Conservation (phyloP, 352 stramenopile species). For the Pythium vanterpoolii region DNA sequence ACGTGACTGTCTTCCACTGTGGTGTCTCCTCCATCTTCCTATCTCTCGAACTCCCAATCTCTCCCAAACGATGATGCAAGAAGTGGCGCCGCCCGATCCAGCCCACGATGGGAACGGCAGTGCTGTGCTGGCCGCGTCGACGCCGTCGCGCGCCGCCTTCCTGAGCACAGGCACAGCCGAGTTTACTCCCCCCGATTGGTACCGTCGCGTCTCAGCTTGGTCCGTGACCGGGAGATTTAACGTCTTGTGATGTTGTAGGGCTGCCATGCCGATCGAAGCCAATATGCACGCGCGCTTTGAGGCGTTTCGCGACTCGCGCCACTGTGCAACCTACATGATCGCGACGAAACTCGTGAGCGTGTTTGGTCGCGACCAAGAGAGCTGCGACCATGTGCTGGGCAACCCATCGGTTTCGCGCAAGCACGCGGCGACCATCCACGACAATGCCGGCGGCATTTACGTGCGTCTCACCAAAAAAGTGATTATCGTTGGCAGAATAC, state of each 20-base stretch:
- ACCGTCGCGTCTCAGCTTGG: neutral
- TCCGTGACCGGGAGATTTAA: neutral
- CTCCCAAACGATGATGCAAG: constrained; percentile 20
- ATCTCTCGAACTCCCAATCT: too few species aligned
- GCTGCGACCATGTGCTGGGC: constrained; percentile 82
- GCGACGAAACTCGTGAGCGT: constrained; percentile 78
- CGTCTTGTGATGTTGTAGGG: constrained; percentile 31
- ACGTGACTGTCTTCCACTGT: neutral
- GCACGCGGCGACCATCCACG: constrained; percentile 84
- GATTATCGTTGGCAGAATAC: neutral
- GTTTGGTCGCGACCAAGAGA: constrained; percentile 83
- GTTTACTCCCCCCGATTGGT: constrained; percentile 80
- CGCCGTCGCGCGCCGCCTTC: constrained; percentile 65
- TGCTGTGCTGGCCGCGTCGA: constrained; percentile 9
- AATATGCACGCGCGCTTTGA: constrained; percentile 74
- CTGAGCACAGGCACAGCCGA: constrained; percentile 71
- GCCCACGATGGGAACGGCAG: constrained; percentile 3
- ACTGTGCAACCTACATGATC: constrained; percentile 86
- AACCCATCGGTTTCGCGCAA: constrained; percentile 87
- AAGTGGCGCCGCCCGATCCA: constrained; percentile 4
- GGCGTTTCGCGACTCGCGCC: constrained; percentile 66
- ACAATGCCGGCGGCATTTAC: constrained; percentile 77
- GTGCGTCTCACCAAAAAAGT: constrained; percentile 26
- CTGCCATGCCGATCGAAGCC: constrained; percentile 53
- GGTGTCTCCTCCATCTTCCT: neutral